Conservation (phyloP, 495 filamentous ascomycete genomes). For the Parmelia sp. region DNA sequence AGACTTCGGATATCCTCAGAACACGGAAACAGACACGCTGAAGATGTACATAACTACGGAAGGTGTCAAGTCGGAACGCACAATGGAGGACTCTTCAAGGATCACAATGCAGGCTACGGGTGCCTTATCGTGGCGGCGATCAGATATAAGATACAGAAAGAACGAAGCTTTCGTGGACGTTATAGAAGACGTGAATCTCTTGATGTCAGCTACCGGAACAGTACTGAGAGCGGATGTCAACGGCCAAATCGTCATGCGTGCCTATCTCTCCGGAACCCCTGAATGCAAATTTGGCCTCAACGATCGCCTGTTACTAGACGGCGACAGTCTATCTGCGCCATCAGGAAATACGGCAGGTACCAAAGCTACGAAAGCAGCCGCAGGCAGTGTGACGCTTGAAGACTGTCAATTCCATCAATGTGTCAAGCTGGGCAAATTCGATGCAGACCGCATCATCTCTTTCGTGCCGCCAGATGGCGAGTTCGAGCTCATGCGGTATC, state of each 20-base stretch:
- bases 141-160: conserved; percentile 98
- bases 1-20: conserved; percentile 98
- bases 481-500: conserved; percentile 99
- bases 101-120: conserved; percentile 99
- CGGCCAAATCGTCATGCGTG: conserved; percentile 97
- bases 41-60: conserved; percentile 99
- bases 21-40: conserved; percentile 96
- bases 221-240: conserved; percentile 96
- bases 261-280: conserved; percentile 91
- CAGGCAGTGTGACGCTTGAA: conserved; percentile 91
- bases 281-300: conserved; percentile 99
- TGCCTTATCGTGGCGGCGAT: conserved; percentile 90
- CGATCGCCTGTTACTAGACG: conserved; percentile 85
- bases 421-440: conserved; percentile 95
- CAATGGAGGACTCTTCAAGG: conserved; percentile 84
- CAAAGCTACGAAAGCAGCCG: conserved; percentile 90
- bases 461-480: conserved; percentile 98
- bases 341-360: conserved; percentile 64
- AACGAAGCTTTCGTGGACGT: conserved; percentile 99
- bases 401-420: conserved; percentile 99
- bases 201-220: conserved; percentile 94
- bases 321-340: conserved; percentile 58
- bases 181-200: conserved; percentile 97
- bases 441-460: conserved; percentile 93
- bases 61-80: conserved; percentile 92